These are phyloP conservation scores for Barnettozyma vustinii DNA, from an alignment of 805 yeast species.

Conservation along the genomic window DNA sequence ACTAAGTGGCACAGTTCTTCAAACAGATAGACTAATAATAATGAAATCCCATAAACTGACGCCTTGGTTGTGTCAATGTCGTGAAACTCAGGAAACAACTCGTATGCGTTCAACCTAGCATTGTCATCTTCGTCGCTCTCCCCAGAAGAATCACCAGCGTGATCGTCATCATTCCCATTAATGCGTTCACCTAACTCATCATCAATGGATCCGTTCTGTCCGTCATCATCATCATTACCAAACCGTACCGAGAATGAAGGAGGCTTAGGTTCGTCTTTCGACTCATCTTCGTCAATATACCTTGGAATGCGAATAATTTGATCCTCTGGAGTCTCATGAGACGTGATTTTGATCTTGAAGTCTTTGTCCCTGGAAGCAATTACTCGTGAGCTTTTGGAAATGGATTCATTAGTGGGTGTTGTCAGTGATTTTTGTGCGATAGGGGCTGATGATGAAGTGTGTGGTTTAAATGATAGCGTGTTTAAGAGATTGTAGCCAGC, in stretches of 20 bases:
- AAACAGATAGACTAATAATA: conserved; percentile 30
- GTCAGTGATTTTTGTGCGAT: not conserved
- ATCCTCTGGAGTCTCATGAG: conserved; percentile 20
- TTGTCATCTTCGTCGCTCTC: not conserved
- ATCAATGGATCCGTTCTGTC: not conserved
- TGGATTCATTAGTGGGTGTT: not conserved
- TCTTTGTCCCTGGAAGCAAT: conserved; percentile 2
- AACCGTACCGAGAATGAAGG: conserved; percentile 22
- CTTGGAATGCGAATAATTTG: conserved; percentile 22
- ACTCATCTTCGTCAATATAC: conserved; percentile 15
- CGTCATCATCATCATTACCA: conserved; percentile 9
- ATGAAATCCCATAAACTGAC: conserved; percentile 17
- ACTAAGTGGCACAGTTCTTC: conserved; percentile 36
- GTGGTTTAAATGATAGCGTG: conserved; percentile 2
- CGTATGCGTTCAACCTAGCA: conserved; percentile 1
- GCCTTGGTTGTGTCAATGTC: not conserved
- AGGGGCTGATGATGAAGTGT: not conserved
- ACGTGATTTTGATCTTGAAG: conserved; percentile 15
- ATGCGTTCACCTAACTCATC: not conserved
- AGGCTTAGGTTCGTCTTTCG: conserved; percentile 20
- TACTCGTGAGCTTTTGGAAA: not conserved
- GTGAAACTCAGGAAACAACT: conserved; percentile 3
- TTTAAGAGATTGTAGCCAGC: conserved; percentile 19
- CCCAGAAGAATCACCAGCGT: not conserved
- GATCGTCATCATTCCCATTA: not conserved